Evolutionary conservation across 225 moss, liverwort and hornwort species (phyloP).

Genomic region (Physcomitrellopsis africana): DNA sequence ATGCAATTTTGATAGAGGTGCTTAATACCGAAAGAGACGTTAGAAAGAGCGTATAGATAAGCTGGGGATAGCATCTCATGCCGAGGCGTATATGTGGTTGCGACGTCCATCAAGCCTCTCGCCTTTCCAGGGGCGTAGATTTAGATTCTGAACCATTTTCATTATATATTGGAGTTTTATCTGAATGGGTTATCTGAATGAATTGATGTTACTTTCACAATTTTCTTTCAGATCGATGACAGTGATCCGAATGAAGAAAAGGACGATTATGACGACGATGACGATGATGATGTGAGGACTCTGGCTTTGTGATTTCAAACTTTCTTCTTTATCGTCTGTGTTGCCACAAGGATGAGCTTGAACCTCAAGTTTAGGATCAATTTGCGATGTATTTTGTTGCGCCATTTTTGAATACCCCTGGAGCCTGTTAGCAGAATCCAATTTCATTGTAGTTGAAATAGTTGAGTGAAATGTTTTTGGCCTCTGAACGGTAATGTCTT

Average conservation of each 20-base stretch:
- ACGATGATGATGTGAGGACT: conserved; percentile 39
- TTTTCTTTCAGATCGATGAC: conserved; percentile 18
- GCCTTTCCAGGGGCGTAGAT: conserved; percentile 17
- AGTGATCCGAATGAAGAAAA: conserved; percentile 28
- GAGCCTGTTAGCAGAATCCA: neutral
- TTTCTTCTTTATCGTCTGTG: conserved; percentile 8
- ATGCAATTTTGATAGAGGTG: conserved; percentile 29
- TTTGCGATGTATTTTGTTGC: neutral
- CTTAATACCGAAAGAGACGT: conserved; percentile 29
- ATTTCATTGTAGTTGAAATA: neutral
- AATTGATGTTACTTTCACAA: conserved; percentile 20
- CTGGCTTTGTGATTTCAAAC: neutral
- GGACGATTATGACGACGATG: conserved; percentile 41
- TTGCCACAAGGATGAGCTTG: neutral
- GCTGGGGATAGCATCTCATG: conserved; percentile 25
- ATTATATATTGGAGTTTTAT: neutral
- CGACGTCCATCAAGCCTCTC: conserved; percentile 15
- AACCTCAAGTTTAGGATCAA: neutral
- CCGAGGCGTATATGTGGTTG: conserved; percentile 43
- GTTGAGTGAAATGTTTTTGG: neutral
- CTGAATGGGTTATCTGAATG: conserved; percentile 7
- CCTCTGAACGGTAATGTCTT: conserved; percentile 10
- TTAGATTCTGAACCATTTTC: neutral
- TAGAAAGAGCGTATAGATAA: conserved; percentile 30
- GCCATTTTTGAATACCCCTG: neutral